Evolutionary conservation across 2,329 filamentous ascomycete species (phyloP).

Genomic region (Coniochaeta sp.): DNA sequence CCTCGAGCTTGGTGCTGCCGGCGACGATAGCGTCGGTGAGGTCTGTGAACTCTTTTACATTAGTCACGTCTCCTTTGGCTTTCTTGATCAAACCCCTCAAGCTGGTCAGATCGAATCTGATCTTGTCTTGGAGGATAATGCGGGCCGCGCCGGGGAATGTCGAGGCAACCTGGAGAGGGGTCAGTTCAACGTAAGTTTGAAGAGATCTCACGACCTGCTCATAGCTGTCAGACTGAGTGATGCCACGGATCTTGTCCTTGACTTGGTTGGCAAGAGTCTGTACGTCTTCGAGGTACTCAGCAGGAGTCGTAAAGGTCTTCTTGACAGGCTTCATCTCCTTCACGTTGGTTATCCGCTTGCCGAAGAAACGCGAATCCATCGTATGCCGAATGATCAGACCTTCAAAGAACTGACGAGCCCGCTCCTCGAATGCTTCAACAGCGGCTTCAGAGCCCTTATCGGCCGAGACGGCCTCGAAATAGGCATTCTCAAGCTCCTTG

Average conservation of each 20-base stretch:
- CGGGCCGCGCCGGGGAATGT: constrained; percentile 13
- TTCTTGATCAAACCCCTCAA: constrained; percentile 9
- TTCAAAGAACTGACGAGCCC: constrained; percentile 9
- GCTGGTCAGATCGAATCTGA: constrained; percentile 72
- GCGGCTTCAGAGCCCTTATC: constrained; percentile 9
- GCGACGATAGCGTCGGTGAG: constrained; percentile 9
- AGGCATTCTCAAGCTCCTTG: constrained; percentile 9
- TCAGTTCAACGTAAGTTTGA: constrained; percentile 11
- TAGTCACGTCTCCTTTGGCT: constrained; percentile 2
- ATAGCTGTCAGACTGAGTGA: constrained; percentile 1
- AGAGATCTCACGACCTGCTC: constrained; percentile 11
- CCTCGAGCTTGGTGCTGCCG: constrained; percentile 9
- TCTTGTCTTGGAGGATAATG: constrained; percentile 54
- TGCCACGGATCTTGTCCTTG: constrained; percentile 1
- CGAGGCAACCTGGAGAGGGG: constrained; percentile 11
- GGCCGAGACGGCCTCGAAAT: constrained; percentile 9
- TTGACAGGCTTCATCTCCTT: constrained; percentile 8
- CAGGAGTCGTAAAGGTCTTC: constrained; percentile 10
- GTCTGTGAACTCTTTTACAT: constrained; percentile 9
- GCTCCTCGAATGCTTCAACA: constrained; percentile 7
- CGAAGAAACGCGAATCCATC: constrained; percentile 11
- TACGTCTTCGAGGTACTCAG: constrained; percentile 23
- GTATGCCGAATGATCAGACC: constrained; percentile 13
- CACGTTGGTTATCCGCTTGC: constrained; percentile 10
- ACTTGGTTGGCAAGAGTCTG: constrained; percentile 13